Conservation (phyloP, 805 yeast genomes). For the Kregervanrija fluxuum region DNA sequence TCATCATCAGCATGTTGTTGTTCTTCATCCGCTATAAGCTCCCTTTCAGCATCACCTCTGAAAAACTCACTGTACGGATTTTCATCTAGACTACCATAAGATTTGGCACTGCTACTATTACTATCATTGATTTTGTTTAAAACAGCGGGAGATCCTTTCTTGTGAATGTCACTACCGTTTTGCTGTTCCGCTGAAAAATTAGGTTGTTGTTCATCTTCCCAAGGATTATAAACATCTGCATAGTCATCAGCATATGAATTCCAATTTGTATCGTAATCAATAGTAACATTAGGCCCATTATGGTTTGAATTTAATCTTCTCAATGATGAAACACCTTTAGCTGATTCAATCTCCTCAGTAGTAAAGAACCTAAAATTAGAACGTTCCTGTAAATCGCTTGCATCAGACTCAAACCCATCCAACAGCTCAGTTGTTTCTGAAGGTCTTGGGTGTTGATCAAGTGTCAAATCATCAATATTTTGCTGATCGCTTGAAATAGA, state of each 20-base stretch:
- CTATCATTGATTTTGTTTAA: conserved; percentile 12
- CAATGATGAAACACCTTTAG: conserved; percentile 80
- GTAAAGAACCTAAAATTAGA: conserved; percentile 74
- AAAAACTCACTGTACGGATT: conserved; percentile 14
- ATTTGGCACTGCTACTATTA: conserved; percentile 6
- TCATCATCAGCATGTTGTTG: conserved; percentile 9
- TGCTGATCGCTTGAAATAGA: conserved; percentile 5
- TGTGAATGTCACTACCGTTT: no score
- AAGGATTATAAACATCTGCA: conserved; percentile 9
- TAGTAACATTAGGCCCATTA: conserved; percentile 29
- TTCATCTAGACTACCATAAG: conserved; percentile 9
- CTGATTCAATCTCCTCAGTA: conserved; percentile 72
- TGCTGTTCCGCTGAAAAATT: not conserved
- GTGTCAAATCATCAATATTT: conserved; percentile 3
- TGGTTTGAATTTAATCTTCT: conserved; percentile 37
- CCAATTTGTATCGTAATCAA: conserved; percentile 74
- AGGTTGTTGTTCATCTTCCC: no score
- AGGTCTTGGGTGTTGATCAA: conserved; percentile 1
- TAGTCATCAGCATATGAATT: conserved; percentile 50
- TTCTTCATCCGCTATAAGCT: conserved; percentile 10
- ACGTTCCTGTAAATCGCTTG: conserved; percentile 28
- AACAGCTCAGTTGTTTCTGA: conserved; percentile 6
- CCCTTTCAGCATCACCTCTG: conserved; percentile 12
- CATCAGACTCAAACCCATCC: conserved; percentile 27
- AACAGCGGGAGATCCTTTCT: conserved; percentile 8